A percentile compares a stretch with the other conserved stretches of the same genome.
These are phyloP conservation scores for Trichophyton rubrum DNA, from an alignment of 2,329 filamentous ascomycete species.

Conservation along the genomic window DNA sequence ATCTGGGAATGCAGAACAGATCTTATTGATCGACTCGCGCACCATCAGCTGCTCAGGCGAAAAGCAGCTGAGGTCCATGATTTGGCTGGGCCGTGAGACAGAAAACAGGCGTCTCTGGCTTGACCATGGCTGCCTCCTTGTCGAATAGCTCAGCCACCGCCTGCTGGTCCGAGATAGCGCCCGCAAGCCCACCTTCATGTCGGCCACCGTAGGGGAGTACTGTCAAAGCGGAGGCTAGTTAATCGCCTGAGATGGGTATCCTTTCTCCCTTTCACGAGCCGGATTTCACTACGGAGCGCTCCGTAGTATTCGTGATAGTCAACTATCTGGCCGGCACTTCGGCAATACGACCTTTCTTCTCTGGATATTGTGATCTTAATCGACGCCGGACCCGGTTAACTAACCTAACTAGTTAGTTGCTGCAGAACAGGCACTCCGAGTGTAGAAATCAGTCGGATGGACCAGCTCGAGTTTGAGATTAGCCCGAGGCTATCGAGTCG, in stretches of 20 bases:
- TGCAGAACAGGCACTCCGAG: no score
- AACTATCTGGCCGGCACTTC: neutral
- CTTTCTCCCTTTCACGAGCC: neutral
- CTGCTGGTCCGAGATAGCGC: neutral
- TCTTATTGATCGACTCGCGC: conserved; percentile 53
- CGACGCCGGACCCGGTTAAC: no score
- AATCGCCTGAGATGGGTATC: neutral
- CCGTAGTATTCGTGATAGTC: no score
- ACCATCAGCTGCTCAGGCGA: conserved; percentile 61
- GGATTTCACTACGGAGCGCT: no score
- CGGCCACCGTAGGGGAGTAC: no score
- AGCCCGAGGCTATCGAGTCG: no score
- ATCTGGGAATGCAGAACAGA: conserved; percentile 60
- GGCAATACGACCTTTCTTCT: neutral
- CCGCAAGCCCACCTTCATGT: neutral
- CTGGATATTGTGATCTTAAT: neutral
- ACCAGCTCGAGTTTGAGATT: no score
- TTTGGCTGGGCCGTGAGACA: conserved; percentile 20
- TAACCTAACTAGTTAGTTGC: no score
- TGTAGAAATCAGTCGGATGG: no score
- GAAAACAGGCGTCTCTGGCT: conserved; percentile 19
- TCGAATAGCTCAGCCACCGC: neutral
- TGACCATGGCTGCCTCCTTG: neutral
- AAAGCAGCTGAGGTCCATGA: conserved; percentile 65
- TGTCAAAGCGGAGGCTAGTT: no score